Base-by-base conservation (phyloP, 208 protist genomes). In the Leptomonas seymouri region DNA sequence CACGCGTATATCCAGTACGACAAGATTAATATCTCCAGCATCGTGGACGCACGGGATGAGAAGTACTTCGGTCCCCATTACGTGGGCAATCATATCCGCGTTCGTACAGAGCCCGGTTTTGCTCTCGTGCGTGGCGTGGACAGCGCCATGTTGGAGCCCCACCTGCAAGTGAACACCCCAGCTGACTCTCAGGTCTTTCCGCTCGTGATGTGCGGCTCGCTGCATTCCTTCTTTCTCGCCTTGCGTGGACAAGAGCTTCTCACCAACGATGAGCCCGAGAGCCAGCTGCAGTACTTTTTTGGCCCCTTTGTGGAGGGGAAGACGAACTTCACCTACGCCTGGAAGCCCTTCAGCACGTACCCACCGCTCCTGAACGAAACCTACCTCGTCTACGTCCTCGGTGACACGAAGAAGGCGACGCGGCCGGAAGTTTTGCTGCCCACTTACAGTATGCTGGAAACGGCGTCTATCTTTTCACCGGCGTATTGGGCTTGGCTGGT, bases 271-370 rank as follows among this genome's bases (percentile, higher is more conserved):
- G 86, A 94, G 68, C 86, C 86, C 20, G 86, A 88, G 63, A 59
- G 80, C 27, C 85, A 92, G 68, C 39, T 84, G 61, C 89, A 94
- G 74, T 88, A 88, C 61, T 94, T 91, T 66, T 91, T 80, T 51
- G 86, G 86, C 1, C 80, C 89, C 1, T 90, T 87, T 54, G 27
- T 58, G 23, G 34, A 61, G 60, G 21, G 61, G 15, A 39, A 20
- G 44, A 64, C 69, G 31, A 68, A 68, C 45, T 92, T 92, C 69
- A 60, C 62, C 25, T 91, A 91, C 57, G 82, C 82, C 61, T 94
- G 89, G 87, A 82, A 82, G 60, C 82, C 85, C 3, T 85, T 85
- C 67, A 81, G 75, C 61, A 87, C 82, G 39, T 75, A 71, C 46
- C 74, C 74, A 6, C 80, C 66, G 34, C 77, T 77, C 28, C 50